These are phyloP conservation scores for Chalciporus sp. DNA, from an alignment of 1,284 basidiomycete species.

Conservation along the genomic window DNA sequence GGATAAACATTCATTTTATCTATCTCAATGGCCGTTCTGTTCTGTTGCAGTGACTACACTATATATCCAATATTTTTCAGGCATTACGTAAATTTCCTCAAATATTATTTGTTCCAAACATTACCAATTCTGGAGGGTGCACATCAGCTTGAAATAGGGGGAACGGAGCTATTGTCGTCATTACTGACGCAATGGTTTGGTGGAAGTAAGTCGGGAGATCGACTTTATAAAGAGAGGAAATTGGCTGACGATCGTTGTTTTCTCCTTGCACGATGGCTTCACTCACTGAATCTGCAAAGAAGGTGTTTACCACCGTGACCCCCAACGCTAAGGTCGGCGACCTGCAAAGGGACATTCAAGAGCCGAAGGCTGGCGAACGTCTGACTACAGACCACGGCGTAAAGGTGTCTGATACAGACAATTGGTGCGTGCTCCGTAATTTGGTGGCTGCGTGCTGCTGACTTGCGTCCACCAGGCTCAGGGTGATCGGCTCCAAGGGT, in stretches of 20 bases:
- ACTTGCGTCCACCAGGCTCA: conserved; percentile 46
- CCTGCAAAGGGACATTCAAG: conserved; percentile 46
- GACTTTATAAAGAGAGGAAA: conserved; percentile 1
- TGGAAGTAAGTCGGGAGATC: conserved; percentile 15
- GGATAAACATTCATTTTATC: conserved; percentile 8
- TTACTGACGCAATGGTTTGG: conserved; percentile 23
- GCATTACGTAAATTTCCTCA: not conserved
- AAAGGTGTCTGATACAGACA: conserved; percentile 62
- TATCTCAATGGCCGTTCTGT: not conserved
- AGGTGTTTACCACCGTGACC: conserved; percentile 7
- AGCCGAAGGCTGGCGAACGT: conserved; percentile 38
- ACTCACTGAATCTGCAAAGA: conserved; percentile 14
- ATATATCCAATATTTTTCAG: not conserved
- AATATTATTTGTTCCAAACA: too few relatives aligned
- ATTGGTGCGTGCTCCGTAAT: conserved; percentile 49
- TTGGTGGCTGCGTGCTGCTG: conserved; percentile 4
- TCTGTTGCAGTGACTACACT: too few relatives aligned
- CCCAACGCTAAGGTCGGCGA: conserved; percentile 37
- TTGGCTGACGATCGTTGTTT: too few relatives aligned
- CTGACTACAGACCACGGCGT: conserved; percentile 67
- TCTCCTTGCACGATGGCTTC: conserved; percentile 24
- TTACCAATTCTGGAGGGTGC: too few relatives aligned
- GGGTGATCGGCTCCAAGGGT: conserved; percentile 44
- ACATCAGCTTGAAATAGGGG: too few relatives aligned
- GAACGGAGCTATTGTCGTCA: conserved; percentile 23